These are phyloP conservation scores for Salix purpurea DNA, from an alignment of 345 rosid genomes.

Conservation along the genomic window DNA sequence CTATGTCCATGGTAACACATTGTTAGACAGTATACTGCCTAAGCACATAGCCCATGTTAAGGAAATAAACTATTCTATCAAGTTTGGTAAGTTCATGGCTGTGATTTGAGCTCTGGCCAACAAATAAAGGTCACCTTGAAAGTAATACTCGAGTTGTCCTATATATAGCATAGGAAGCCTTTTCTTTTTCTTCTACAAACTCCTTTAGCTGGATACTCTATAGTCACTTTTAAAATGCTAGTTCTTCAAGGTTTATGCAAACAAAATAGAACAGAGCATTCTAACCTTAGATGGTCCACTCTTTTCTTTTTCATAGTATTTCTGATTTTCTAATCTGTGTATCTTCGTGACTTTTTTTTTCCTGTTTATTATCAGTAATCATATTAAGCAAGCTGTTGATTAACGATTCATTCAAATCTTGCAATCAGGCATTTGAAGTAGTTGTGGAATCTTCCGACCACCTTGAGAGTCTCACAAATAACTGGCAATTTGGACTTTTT, in stretches of 20 bases:
- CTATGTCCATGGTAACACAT: background rate
- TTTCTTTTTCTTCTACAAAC: background rate
- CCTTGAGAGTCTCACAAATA: slow-evolving; percentile 24
- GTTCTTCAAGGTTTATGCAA: background rate
- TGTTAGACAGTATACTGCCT: background rate
- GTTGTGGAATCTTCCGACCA: slow-evolving; percentile 40
- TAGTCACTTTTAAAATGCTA: background rate
- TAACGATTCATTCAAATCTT: background rate
- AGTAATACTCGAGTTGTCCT: background rate
- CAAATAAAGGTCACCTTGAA: background rate
- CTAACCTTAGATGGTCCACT: background rate
- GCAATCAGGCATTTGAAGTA: slow-evolving; percentile 39
- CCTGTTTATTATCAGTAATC: background rate
- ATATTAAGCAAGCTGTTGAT: background rate
- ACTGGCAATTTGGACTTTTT: slow-evolving; percentile 58
- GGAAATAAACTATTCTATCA: background rate
- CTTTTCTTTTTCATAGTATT: background rate
- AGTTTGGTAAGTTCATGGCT: background rate
- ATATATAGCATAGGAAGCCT: background rate
- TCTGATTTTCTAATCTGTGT: too few relatives aligned
- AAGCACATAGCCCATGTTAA: background rate
- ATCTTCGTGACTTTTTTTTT: background rate
- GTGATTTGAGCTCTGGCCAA: background rate
- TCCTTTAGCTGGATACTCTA: background rate
- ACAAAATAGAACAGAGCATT: background rate